Percentiles rank a stretch among this genome's conserved stretches.
phyloP scores from a whole-genome alignment of 306 rosid genomes.

The Erythrophleum fordii region DNA sequence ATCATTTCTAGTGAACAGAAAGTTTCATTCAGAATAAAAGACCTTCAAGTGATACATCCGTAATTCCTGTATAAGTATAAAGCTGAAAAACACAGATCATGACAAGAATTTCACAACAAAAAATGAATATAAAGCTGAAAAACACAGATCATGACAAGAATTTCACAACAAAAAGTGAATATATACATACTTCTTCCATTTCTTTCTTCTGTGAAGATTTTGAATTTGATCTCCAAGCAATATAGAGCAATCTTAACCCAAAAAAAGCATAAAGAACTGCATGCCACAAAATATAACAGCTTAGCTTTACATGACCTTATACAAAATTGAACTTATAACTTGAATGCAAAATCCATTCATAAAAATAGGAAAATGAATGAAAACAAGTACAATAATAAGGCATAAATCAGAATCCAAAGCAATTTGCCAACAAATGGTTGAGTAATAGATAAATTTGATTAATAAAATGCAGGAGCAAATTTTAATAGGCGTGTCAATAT shows the following conservation, averaged over 20 bases:
- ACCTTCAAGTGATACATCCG: neutral
- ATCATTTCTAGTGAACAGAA: slow-evolving; percentile 1
- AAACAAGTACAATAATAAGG: neutral
- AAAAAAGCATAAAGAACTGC: slow-evolving; percentile 3
- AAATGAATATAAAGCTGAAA: too few relatives aligned
- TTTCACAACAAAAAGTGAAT: neutral
- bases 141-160: neutral
- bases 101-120: too few relatives aligned
- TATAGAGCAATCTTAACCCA: slow-evolving; percentile 7
- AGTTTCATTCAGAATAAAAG: slow-evolving; percentile 14
- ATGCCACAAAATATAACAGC: neutral
- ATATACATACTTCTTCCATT: neutral
- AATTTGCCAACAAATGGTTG: neutral
- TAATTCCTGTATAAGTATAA: neutral
- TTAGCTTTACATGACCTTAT: neutral
- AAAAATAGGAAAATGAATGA: neutral
- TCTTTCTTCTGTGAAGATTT: slow-evolving; percentile 1
- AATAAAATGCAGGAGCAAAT: neutral
- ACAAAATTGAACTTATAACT: neutral
- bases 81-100: too few relatives aligned
- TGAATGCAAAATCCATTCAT: neutral
- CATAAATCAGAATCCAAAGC: neutral
- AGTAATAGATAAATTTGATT: neutral
- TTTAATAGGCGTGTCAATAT: neutral
- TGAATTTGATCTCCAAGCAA: neutral